Base-by-base conservation (phyloP, 1,284 basidiomycete species). In the Marasmius tenuissimus region DNA sequence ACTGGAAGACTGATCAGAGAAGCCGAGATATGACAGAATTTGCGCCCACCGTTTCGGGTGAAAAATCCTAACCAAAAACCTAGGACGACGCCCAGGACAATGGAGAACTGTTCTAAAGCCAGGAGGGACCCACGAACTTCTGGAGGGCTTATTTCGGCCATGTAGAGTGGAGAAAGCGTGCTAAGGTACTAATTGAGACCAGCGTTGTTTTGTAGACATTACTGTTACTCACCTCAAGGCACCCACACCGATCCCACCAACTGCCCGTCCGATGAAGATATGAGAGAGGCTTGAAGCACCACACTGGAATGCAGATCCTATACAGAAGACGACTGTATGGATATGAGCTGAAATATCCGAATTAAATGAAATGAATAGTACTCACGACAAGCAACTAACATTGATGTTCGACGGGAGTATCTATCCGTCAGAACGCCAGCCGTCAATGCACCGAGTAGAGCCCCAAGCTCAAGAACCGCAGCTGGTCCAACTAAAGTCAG, bases 1-100 rank as follows among this genome's bases (percentile, higher is more conserved):
- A 87, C 84, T 89, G 63, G 22, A 49, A 52, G 14, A 63, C 37
- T 35, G 20, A 4, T 42, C 47, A 38, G 48, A 22, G 40, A 35
- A 22, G 35, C 33, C 38, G 33, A 33, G 18, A 34, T 49, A 38
- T 54, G 4, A 27, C 33, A 39, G 48, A 61, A 49, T 49, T 42
- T 18, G 58, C 27, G 49, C 85, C 48, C 68, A 89, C 89, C 73
- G 39, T 81, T 74, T 22, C 91, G 84, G 0, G 91, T 93, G 53
- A 84, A 72, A 69, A 90, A 94, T 0, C 91, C 91, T 6, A 85
- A 82, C 92, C 92, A 94, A 69, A 93, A 94, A 2, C 91, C 90
- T 11, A 91, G 73, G 0, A 92, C 88, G 10, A 91, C 89, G 2
- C 91, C 91, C 0, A 89, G 73, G 12, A 92, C 90, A 60, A 93